Base-by-base conservation (phyloP, 495 filamentous ascomycete genomes). In the Penicillium macrosclerotiorum region DNA sequence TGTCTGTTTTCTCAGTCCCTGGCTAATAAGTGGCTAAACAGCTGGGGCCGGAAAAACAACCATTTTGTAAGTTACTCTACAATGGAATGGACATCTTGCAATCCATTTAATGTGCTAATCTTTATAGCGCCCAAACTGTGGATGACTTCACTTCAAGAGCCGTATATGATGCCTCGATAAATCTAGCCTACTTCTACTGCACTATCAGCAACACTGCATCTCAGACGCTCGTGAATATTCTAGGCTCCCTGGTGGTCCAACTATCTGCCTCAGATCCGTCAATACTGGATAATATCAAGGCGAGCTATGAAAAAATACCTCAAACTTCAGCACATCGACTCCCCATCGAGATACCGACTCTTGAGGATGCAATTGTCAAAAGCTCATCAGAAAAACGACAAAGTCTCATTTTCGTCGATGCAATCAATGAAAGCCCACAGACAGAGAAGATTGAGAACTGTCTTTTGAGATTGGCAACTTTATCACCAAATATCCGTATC, bases 41-140 rank as follows among this genome's bases (percentile, higher is more conserved):
- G 56, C 56, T 23, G 56, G 56, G 22, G 50, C 52, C 35, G 56
- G 56, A 31, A 59, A 59, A 22, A 52, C 52, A 2, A 59, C 56
- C 0, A 38, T 59, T 3, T 59, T 59, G 56, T 56, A 16, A 47
- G 56, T 47, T 16, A 7, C 22, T 35, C n/a, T n/a, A n/a, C n/a
- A n/a, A n/a, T n/a, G n/a, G n/a, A 8, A 35, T 13, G 14, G 8
- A 4, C 0, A 3, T 25, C 18, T 8, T 14, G 0, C n/a, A 9
- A 9, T 20, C 5, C 14, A 8, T 9, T 13, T 8, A 11, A 27
- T 33, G 3, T 11, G 20, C 37, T 40, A 31, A 33, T 13, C 2
- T 5, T 23, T 23, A 2, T 34, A 59, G 56, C 48, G 56, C 56
- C 1, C 56, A 59, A 40, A 38, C 20, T 25, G 56, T 55, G 2